phyloP scores from a whole-genome alignment of 202 grass and related monocot genomes.

The Elaeis oleifera region DNA sequence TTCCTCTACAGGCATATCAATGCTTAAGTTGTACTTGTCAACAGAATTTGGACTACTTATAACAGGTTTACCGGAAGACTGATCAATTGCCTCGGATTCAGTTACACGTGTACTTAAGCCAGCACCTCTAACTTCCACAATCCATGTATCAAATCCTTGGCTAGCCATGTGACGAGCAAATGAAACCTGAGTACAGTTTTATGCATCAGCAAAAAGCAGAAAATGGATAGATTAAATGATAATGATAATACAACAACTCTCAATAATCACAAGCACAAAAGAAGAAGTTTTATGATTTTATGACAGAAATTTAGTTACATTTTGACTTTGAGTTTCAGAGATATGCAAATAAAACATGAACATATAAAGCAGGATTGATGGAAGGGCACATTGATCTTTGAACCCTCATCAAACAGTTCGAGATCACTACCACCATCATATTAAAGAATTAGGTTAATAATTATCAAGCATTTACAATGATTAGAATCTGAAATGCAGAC shows the following conservation, averaged over 20 bases:
- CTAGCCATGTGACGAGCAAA: conserved; percentile 96
- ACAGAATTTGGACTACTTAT: conserved; percentile 19
- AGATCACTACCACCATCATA: too few species aligned
- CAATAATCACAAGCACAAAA: too few species aligned
- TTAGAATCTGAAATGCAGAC: too few species aligned
- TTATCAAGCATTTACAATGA: too few species aligned
- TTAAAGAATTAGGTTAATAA: too few species aligned
- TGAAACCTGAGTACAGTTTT: conserved; percentile 60
- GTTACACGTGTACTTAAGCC: conserved; percentile 59
- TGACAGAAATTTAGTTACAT: too few species aligned
- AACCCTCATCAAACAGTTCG: too few species aligned
- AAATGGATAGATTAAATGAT: not conserved
- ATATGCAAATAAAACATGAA: too few species aligned
- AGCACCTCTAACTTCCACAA: conserved; percentile 86
- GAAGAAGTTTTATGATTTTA: too few species aligned
- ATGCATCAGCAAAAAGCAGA: conserved; percentile 9
- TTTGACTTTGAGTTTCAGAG: too few species aligned
- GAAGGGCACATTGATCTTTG: too few species aligned
- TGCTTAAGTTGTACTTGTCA: conserved; percentile 26
- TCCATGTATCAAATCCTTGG: conserved; percentile 98
- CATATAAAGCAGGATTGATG: too few species aligned
- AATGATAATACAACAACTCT: not conserved
- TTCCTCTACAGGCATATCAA: conserved; percentile 19
- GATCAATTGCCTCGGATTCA: conserved; percentile 7
- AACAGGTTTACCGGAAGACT: not conserved